These are phyloP conservation scores for Peniophora sp. DNA, from an alignment of 1,284 basidiomycete genomes.

Conservation along the genomic window DNA sequence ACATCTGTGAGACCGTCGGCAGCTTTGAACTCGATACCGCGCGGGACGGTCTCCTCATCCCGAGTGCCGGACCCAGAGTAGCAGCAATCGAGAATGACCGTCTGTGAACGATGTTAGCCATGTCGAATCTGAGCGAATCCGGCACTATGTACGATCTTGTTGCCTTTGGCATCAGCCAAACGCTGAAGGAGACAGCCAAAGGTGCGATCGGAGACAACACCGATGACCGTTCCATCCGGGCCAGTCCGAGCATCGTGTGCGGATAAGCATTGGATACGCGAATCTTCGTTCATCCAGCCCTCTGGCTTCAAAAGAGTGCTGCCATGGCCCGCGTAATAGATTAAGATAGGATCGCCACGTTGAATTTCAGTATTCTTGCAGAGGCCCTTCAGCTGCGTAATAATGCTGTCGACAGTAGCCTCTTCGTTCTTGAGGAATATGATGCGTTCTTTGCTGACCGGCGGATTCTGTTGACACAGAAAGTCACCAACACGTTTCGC, in stretches of 20 bases:
- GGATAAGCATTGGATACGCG: background rate
- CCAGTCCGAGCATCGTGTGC: background rate
- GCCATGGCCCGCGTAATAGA: slow-evolving; percentile 32
- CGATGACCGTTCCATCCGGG: background rate
- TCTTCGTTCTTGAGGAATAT: background rate
- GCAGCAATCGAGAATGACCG: slow-evolving; percentile 32
- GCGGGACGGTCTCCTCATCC: background rate
- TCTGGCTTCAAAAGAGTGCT: background rate
- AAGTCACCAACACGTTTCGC: background rate
- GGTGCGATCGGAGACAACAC: background rate
- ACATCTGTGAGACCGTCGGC: too few relatives aligned
- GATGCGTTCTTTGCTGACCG: background rate
- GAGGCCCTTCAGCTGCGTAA: slow-evolving; percentile 8
- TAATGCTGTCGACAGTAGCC: background rate
- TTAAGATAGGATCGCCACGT: slow-evolving; percentile 23
- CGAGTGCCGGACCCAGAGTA: slow-evolving; percentile 23
- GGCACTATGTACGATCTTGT: slow-evolving; percentile 24
- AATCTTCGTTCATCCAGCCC: background rate
- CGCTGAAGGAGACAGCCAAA: background rate
- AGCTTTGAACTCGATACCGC: too few relatives aligned
- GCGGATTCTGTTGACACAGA: background rate
- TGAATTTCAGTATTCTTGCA: slow-evolving; percentile 10
- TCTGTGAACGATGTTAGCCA: slow-evolving; percentile 14
- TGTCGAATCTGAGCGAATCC: background rate
- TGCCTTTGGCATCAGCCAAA: slow-evolving; percentile 15